Base-by-base conservation (phyloP, 225 moss, liverwort and hornwort genomes). In the Bryum argenteum region DNA sequence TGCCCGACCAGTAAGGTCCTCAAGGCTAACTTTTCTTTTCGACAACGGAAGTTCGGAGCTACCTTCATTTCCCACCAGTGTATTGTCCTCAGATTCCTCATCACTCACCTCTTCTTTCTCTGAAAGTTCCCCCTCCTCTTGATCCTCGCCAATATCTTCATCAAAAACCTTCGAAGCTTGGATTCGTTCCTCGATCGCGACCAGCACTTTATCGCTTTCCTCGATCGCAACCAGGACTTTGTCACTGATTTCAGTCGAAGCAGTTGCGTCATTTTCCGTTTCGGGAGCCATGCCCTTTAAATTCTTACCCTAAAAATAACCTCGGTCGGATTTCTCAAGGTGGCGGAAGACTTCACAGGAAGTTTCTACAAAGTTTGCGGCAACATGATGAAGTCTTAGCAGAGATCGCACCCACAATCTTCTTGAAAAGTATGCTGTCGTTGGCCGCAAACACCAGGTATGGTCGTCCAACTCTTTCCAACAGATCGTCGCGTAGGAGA, bases 91-190 rank as follows among this genome's bases (percentile, higher is more conserved):
- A 53, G 41, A 16, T 58, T 76, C 73, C 57, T 66, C 86, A 65
- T 85, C 80, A 67, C 71, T 62, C 63, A 75, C 37, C 3, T 85
- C 78, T 63, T 78, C 83, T 63, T 80, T 79, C 45, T 98, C 97
- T 1, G 97, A 94, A 71, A 98, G 92, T 68, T 98, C 97, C 15
- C 97, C 97, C 73, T 98, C 97, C 81, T 98, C 97, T 54, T 91
- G 92, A 71, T 98, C 95, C 73, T 96, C 96, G 52, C 67, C 60
- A 1, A 19, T 66, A 55, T 58, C 81, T 43, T 81, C 74, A 44
- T 75, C 83, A 26, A 64, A 62, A 54, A 67, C 33, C 67, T 77
- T 73, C 3, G 57, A 39, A 54, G 67, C 45, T 52, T 72, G 61
- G 66, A 26, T 66, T 60, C 62, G 65, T 61, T 73, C 58, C 45